A percentile compares a stretch with the other conserved stretches of the same genome.
phyloP scores from a whole-genome alignment of 805 yeast species.

The Metschnikowia arizonensis region DNA sequence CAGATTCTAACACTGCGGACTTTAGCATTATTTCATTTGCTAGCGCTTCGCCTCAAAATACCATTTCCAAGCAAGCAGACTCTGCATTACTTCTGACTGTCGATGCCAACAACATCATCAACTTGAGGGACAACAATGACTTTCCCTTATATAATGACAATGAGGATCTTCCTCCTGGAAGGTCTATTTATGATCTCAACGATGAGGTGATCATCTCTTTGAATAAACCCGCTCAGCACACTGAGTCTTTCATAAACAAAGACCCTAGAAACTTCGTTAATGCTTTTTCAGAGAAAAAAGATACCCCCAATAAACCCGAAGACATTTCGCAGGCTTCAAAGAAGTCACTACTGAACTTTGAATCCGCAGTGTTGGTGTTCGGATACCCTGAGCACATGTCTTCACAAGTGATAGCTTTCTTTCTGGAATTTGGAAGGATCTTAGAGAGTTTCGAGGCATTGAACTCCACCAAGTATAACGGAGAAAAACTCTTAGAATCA shows the following conservation, averaged over 20 bases:
- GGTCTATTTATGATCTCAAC: slow-evolving; percentile 48
- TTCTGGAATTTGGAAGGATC: slow-evolving; percentile 74
- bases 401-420: slow-evolving; percentile 62
- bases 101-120: slow-evolving; percentile 26
- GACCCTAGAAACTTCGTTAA: slow-evolving; percentile 46
- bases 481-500: slow-evolving; percentile 8
- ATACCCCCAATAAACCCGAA: slow-evolving; percentile 8
- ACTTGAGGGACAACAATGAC: slow-evolving; percentile 27
- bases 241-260: slow-evolving; percentile 40
- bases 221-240: slow-evolving; percentile 32
- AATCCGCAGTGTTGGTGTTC: slow-evolving; percentile 73
- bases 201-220: slow-evolving; percentile 39
- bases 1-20: slow-evolving; percentile 10
- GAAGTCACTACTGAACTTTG: slow-evolving; percentile 30
- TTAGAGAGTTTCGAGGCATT: slow-evolving; percentile 62
- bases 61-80: slow-evolving; percentile 17
- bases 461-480: slow-evolving; percentile 8
- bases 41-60: slow-evolving; percentile 17
- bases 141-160: slow-evolving; percentile 24
- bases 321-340: slow-evolving; percentile 11
- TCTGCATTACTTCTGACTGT: slow-evolving; percentile 12
- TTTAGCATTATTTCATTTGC: slow-evolving; percentile 38
- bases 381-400: slow-evolving; percentile 84
- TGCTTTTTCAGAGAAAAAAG: slow-evolving; percentile 31
- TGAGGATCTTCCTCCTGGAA: slow-evolving; percentile 47